A percentile compares a stretch with the other conserved stretches of the same genome.
Evolutionary conservation across 805 yeast genomes (phyloP).

Genomic region (Candida vaughaniae): DNA sequence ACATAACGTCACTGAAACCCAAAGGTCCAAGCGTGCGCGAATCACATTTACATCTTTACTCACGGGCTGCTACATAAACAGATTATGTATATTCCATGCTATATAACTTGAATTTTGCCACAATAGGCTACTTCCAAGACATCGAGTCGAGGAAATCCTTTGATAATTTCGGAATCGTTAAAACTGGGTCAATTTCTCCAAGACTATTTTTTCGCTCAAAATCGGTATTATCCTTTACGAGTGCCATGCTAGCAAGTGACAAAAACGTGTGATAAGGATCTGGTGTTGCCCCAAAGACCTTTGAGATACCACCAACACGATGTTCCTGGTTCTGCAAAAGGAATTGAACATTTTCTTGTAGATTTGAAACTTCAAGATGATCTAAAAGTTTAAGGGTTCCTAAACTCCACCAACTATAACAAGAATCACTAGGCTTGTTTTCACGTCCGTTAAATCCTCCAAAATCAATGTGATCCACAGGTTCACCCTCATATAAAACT

Average conservation of each 20-base stretch:
- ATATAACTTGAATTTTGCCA: no score
- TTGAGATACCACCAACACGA: slow-evolving; percentile 75
- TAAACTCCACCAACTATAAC: slow-evolving; percentile 83
- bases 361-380: slow-evolving; percentile 33
- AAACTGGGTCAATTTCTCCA: slow-evolving; percentile 23
- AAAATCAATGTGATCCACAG: slow-evolving; percentile 42
- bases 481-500: slow-evolving; percentile 25
- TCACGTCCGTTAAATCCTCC: slow-evolving; percentile 88
- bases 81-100: no score
- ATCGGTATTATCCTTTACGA: slow-evolving; percentile 14
- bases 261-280: slow-evolving; percentile 71
- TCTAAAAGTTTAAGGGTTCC: slow-evolving; percentile 53
- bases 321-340: slow-evolving; percentile 56
- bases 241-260: slow-evolving; percentile 46
- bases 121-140: no score
- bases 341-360: slow-evolving; percentile 40
- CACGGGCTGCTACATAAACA: no score
- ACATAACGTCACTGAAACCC: no score
- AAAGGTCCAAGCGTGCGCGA: no score
- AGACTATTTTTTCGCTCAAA: slow-evolving; percentile 13
- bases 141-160: slow-evolving; percentile 6
- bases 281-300: slow-evolving; percentile 60
- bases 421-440: slow-evolving; percentile 83
- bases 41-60: no score
- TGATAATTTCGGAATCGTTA: slow-evolving; percentile 24